A percentile compares a stretch with the other conserved stretches of the same genome.
Conservation (phyloP, 1,284 basidiomycete genomes). For the Austroboletus novae-zelandiae region DNA sequence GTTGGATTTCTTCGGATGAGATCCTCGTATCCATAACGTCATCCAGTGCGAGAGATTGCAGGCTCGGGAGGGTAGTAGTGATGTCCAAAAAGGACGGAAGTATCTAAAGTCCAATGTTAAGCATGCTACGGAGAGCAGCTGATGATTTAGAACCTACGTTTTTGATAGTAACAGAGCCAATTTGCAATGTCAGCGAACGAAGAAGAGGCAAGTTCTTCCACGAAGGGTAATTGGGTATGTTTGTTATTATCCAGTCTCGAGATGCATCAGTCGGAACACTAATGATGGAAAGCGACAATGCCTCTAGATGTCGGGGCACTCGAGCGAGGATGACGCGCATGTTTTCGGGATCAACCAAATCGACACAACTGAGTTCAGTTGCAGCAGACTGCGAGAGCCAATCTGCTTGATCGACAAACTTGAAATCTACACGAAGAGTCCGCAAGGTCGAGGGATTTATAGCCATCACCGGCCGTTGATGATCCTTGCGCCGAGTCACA, state of each 20-base stretch:
- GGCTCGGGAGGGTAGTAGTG: neutral
- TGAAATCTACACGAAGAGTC: neutral
- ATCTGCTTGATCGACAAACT: neutral
- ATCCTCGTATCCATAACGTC: neutral
- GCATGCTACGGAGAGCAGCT: no score
- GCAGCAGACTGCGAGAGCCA: conserved; percentile 4
- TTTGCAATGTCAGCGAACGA: no score
- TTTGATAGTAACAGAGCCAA: no score
- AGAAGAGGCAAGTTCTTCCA: no score
- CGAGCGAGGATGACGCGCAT: neutral
- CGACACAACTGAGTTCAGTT: neutral
- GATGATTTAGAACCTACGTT: no score
- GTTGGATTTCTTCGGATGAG: neutral
- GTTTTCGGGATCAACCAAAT: no score
- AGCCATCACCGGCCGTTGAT: neutral
- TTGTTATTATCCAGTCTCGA: no score
- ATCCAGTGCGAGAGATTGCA: neutral
- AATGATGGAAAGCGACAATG: neutral
- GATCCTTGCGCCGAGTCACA: neutral
- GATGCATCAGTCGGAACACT: no score
- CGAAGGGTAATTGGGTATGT: no score
- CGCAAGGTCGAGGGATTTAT: conserved; percentile 7
- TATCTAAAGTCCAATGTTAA: neutral
- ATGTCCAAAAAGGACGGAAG: neutral
- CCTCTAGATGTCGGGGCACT: neutral